Base-by-base conservation (phyloP, 192 early-diverging fungal species). In the Glomus cerebriforme region DNA sequence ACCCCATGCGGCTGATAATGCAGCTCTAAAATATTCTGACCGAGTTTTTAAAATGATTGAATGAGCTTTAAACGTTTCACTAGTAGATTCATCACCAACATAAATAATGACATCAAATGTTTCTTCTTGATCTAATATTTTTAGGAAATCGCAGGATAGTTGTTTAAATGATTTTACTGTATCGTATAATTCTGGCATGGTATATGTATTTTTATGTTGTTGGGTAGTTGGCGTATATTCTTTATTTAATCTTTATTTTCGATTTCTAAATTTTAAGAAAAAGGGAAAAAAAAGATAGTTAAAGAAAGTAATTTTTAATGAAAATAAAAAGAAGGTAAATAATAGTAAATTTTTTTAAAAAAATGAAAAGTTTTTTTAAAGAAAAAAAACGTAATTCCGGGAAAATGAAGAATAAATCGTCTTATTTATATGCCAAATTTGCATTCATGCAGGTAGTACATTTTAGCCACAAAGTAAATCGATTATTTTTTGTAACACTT, bases 21-120 rank as follows among this genome's bases (percentile, higher is more conserved):
- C 72, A 15, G 54, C 43, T 58, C 47, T 73, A 73, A 73, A 73
- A 54, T 73, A 73, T 15, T 73, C 72, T 17, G 72, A 73, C 5
- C 72, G 45, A 34, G 47, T 73, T 31, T 54, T 73, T 49, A 73
- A 59, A 73, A 73, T 73, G 10, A 73, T 73, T 15, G 72, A 73
- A 54, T 73, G 72, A 34, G 72, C 72, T 34, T 34, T 49, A 73
- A 49, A 73, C 29, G 45, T 22, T 26, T 34, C 54, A 34, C 29
- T 32, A 17, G 4, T 34, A 17, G 24, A 9, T 29, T 59, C 49
- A 22, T 73, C 49, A 22, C 72, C 72, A 22, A 73, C 72, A 32
- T 58, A 19, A 58, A 73, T 58, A 27, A 73, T 47, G 17, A 73
- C 72, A 22, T 73, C 72, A 34, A 34, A 73, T 8, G 45, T 59